Conservation (phyloP, 345 rosid genomes). For the Excoecaria agallocha region DNA sequence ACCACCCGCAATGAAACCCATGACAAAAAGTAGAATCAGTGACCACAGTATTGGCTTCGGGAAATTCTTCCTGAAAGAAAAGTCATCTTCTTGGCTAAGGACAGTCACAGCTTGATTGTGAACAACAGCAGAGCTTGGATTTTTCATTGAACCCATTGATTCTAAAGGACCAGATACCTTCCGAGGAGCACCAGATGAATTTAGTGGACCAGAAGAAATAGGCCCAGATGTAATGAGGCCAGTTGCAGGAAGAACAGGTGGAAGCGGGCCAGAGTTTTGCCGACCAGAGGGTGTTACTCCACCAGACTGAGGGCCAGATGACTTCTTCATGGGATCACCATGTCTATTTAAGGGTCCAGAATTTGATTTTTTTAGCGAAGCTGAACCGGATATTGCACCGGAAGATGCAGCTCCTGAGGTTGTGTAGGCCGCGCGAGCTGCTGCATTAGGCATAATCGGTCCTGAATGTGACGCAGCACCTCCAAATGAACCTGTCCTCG, state of each 20-base stretch:
- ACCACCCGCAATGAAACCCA: conserved; percentile 88
- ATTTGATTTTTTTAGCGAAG: conserved; percentile 82
- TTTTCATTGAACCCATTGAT: conserved; percentile 69
- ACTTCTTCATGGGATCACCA: conserved; percentile 84
- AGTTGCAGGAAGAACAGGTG: conserved; percentile 83
- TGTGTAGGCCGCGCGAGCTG: conserved; percentile 63
- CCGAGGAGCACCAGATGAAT: conserved; percentile 79
- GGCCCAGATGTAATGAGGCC: conserved; percentile 97
- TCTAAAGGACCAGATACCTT: conserved; percentile 95
- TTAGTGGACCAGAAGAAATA: conserved; percentile 75
- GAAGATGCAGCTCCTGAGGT: conserved; percentile 66
- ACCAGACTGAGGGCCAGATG: conserved; percentile 93
- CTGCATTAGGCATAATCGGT: conserved; percentile 71
- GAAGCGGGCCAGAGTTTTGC: conserved; percentile 89
- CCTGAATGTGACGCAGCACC: conserved; percentile 81
- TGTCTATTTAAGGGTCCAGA: conserved; percentile 92
- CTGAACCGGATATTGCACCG: conserved; percentile 65
- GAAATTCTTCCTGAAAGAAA: conserved; percentile 63
- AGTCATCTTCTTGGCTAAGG: conserved; percentile 67
- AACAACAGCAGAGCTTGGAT: conserved; percentile 48
- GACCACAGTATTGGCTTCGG: conserved; percentile 79
- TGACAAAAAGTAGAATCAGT: conserved; percentile 60
- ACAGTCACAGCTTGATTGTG: conserved; percentile 81
- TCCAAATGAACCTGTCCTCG: conserved; percentile 89
- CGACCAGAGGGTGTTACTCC: conserved; percentile 77